Conservation (phyloP, 139 green algal species). For the Coelastrella sp. region DNA sequence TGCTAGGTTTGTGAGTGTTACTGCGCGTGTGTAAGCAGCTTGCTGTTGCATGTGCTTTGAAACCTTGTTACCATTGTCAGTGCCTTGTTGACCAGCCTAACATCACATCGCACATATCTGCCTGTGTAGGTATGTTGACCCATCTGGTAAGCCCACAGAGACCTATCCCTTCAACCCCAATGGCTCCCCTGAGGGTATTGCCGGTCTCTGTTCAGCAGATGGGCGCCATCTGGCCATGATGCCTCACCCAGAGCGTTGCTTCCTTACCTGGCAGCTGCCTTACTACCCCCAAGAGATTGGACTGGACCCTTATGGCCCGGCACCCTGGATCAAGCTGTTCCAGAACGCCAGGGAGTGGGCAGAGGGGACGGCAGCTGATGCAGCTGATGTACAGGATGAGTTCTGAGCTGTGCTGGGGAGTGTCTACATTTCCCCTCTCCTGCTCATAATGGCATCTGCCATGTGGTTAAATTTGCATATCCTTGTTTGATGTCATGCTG, state of each 20-base stretch:
- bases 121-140: constrained; percentile 85
- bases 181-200: constrained; percentile 94
- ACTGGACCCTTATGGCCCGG: constrained; percentile 77
- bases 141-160: constrained; percentile 76
- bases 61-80: no score
- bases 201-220: constrained; percentile 89
- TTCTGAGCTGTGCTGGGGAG: constrained; percentile 1
- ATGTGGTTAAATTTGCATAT: no score
- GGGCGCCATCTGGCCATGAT: constrained; percentile 99
- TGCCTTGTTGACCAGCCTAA: no score
- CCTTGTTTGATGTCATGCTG: no score
- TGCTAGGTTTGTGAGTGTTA: neutral
- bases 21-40: neutral
- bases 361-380: constrained; percentile 31
- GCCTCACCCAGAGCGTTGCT: constrained; percentile 98
- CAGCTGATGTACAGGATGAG: neutral
- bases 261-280: constrained; percentile 95
- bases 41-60: neutral
- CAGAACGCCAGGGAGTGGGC: constrained; percentile 95
- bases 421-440: no score
- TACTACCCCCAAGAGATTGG: constrained; percentile 67
- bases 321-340: constrained; percentile 97
- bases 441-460: no score
- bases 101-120: neutral
- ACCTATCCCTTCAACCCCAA: constrained; percentile 98